Evolutionary conservation across 1,284 basidiomycete genomes (phyloP).

Genomic region (Irpex sp.): DNA sequence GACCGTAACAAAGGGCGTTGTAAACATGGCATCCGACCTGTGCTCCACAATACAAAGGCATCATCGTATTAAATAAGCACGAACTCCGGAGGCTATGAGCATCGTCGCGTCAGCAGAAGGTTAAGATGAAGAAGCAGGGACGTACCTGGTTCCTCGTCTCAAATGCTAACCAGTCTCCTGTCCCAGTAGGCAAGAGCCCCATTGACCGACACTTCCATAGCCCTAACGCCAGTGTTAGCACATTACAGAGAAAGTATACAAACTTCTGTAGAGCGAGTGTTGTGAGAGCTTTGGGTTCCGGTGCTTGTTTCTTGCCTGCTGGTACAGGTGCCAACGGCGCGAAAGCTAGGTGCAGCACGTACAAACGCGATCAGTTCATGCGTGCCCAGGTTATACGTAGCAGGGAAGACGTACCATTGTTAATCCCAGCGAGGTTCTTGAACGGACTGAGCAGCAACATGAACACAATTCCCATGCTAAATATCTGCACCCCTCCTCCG

Average conservation of each 20-base stretch:
- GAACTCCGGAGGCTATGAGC: constrained; percentile 14
- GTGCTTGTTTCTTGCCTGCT: constrained; percentile 24
- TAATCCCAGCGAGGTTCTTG: constrained; percentile 74
- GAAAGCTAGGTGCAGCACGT: constrained; percentile 44
- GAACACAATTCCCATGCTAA: constrained; percentile 90
- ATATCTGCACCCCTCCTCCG: constrained; percentile 88
- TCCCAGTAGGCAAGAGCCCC: constrained; percentile 85
- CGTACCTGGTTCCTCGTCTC: constrained; percentile 74
- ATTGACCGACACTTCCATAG: constrained; percentile 89
- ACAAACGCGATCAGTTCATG: not conserved
- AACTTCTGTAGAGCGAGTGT: constrained; percentile 65
- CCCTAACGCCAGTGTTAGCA: constrained; percentile 74
- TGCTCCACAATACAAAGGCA: not conserved
- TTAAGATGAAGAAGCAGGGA: constrained; percentile 8
- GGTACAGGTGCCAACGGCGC: constrained; percentile 59
- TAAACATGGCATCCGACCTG: no score
- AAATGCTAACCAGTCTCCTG: constrained; percentile 90
- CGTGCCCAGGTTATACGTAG: not conserved
- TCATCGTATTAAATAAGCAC: constrained; percentile 6
- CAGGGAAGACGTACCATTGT: constrained; percentile 54
- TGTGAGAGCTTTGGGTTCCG: constrained; percentile 43
- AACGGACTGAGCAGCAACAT: constrained; percentile 84
- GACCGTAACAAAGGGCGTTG: no score
- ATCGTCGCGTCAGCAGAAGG: not conserved
- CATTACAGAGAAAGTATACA: constrained; percentile 66